A percentile compares a stretch with the other conserved stretches of the same genome.
phyloP scores from a whole-genome alignment of 169 alveolate species.

The Cryptosporidium ubiquitum region DNA sequence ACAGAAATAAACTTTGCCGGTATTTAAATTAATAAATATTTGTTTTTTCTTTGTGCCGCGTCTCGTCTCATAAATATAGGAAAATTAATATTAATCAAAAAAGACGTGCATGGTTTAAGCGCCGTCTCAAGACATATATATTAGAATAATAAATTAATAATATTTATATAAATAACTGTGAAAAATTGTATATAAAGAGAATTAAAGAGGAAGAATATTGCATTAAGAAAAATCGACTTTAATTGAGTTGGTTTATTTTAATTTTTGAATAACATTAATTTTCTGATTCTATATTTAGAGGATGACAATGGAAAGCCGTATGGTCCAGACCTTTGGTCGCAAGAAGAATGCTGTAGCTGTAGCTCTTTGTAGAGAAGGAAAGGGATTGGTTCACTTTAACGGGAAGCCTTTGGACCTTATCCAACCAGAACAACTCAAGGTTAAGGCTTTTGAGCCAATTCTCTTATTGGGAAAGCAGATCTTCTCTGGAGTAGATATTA shows the following conservation, averaged over 20 bases:
- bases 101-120: conserved; percentile 51
- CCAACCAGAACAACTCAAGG: conserved; percentile 94
- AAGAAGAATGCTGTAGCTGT: conserved; percentile 99
- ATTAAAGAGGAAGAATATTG: not conserved
- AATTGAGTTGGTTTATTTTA: not conserved
- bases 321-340: conserved; percentile 97
- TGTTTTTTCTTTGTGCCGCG: not conserved
- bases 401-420: conserved; percentile 95
- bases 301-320: conserved; percentile 79
- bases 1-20: not conserved
- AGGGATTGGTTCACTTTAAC: conserved; percentile 95
- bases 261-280: not conserved
- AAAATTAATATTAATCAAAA: conserved; percentile 3
- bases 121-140: conserved; percentile 70
- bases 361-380: conserved; percentile 93
- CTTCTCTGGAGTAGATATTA: conserved; percentile 93
- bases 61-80: not conserved
- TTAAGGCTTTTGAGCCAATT: conserved; percentile 97
- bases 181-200: not conserved
- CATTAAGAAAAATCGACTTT: not conserved
- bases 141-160: not conserved
- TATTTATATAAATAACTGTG: not conserved
- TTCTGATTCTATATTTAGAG: not conserved
- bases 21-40: not conserved
- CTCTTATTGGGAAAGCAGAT: conserved; percentile 94